phyloP scores from a whole-genome alignment of 495 filamentous ascomycete species.

The Corynascus novoguineensis region DNA sequence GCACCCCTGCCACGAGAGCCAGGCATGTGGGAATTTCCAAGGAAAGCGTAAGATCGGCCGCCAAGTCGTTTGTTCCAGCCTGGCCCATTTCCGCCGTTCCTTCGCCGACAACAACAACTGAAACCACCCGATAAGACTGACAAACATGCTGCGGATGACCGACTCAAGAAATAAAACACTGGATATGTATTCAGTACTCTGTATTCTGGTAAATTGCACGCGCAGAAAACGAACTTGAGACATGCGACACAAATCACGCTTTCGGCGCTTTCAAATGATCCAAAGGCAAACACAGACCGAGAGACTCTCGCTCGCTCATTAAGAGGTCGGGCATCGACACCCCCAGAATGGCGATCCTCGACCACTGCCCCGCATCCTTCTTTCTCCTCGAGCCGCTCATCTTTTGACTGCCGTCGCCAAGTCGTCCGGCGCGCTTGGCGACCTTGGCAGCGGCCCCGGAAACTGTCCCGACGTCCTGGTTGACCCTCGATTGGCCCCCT shows the following conservation, averaged over 20 bases:
- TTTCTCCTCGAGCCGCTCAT: background rate
- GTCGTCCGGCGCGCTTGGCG: slow-evolving; percentile 19
- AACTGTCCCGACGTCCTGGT: slow-evolving; percentile 19
- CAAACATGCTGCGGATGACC: too few species aligned
- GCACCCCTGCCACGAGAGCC: background rate
- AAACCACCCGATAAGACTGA: too few species aligned
- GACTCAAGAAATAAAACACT: too few species aligned
- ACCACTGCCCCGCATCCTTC: background rate
- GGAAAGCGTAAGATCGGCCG: background rate
- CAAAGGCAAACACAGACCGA: too few species aligned
- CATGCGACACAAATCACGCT: too few species aligned
- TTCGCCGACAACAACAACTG: too few species aligned
- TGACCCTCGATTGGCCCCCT: slow-evolving; percentile 10
- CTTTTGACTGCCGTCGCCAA: slow-evolving; percentile 25
- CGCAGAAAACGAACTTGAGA: too few species aligned
- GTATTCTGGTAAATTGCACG: too few species aligned
- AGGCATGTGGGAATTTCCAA: background rate
- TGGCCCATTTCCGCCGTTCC: background rate
- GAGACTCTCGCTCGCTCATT: too few species aligned
- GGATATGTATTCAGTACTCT: too few species aligned
- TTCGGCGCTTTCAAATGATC: too few species aligned
- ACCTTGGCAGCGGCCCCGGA: slow-evolving; percentile 15
- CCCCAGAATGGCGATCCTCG: background rate
- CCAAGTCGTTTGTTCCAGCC: background rate
- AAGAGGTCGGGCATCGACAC: too few species aligned